Base-by-base conservation (phyloP, 805 yeast genomes). In the Nematodospora valgi region DNA sequence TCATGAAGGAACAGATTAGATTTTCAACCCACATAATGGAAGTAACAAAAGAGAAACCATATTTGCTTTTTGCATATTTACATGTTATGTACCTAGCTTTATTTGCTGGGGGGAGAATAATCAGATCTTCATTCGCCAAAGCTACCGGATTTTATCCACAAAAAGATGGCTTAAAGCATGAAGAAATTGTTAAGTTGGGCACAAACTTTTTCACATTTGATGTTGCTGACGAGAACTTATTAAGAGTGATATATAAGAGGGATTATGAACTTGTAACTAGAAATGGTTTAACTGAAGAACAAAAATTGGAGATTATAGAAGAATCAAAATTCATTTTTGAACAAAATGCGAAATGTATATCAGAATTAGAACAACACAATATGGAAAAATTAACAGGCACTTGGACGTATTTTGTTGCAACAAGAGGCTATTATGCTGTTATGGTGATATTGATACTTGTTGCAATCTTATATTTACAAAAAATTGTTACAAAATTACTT, bases 31-130 rank as follows among this genome's bases (percentile, higher is more conserved):
- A 82, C 52, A 82, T 86, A 37, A 59, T 65, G 24, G 54, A 60
- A 31, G 70, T 68, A 6, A 72, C 82, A 23, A 52, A 51, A 27
- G 78, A 72, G 29, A 80, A 81, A 50, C 95, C 95, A 6, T 76
- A 82, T 46, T 58, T 84, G 14, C 58, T 86, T 23, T 64, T 86
- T 30, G 93, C 95, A 4, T 86, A 86, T 57, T 76, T 86, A 64
- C 95, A 86, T 54, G 93, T 84, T 31, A 72, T 86, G 77, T 86
- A 86, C 59, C 62, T 86, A 51, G 95, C 93, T 0, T 70, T 86
- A 33, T 86, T 86, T 63, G 95, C 95, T 2, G 95, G 95, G 33
- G 95, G 94, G 12, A 69, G 80, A 43, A 68, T 86, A 22, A 71
- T 86, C 76, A 65, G 81, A 40, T 78, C 88, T 0, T 74, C 79